A percentile compares a stretch with the other conserved stretches of the same genome.
These are phyloP conservation scores for Hirsutella rhossiliensis DNA, from an alignment of 2,329 filamentous ascomycete genomes.

Conservation along the genomic window DNA sequence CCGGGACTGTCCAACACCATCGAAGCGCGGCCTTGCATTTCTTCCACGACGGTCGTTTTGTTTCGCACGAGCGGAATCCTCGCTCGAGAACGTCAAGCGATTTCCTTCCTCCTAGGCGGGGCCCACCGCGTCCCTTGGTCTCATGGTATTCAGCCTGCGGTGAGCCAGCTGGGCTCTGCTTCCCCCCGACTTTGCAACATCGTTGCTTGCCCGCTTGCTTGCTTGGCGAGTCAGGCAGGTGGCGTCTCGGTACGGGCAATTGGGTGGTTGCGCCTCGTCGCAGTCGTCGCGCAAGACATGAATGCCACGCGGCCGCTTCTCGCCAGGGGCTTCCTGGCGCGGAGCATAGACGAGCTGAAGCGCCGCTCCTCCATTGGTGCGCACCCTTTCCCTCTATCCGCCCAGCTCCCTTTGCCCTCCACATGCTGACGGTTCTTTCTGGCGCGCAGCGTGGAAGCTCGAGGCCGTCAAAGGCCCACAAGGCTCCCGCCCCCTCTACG, in stretches of 20 bases:
- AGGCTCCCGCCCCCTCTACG: slow-evolving; percentile 51
- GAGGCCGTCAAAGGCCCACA: slow-evolving; percentile 56
- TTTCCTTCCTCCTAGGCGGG: no score
- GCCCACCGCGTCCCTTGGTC: not conserved
- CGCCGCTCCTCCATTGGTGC: slow-evolving; percentile 43
- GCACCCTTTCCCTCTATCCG: slow-evolving; percentile 1
- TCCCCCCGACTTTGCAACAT: slow-evolving; percentile 3
- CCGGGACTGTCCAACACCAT: no score
- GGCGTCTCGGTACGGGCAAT: no score
- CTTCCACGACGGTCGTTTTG: no score
- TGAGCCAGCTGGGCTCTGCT: slow-evolving; percentile 17
- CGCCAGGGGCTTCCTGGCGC: slow-evolving; percentile 41
- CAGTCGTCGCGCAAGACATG: no score
- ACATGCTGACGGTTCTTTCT: not conserved
- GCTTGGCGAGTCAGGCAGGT: no score
- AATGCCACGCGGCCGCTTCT: slow-evolving; percentile 29
- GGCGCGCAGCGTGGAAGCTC: slow-evolving; percentile 46
- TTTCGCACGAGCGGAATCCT: no score
- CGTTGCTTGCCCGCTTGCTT: not conserved
- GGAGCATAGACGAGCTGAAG: slow-evolving; percentile 49
- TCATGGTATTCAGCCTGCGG: slow-evolving; percentile 11
- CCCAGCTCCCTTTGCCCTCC: not conserved
- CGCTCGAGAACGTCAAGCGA: no score
- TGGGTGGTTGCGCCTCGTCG: not conserved
- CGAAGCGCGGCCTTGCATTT: no score